phyloP scores from a whole-genome alignment of 2,329 filamentous ascomycete species.

The Calonectria naviculata region DNA sequence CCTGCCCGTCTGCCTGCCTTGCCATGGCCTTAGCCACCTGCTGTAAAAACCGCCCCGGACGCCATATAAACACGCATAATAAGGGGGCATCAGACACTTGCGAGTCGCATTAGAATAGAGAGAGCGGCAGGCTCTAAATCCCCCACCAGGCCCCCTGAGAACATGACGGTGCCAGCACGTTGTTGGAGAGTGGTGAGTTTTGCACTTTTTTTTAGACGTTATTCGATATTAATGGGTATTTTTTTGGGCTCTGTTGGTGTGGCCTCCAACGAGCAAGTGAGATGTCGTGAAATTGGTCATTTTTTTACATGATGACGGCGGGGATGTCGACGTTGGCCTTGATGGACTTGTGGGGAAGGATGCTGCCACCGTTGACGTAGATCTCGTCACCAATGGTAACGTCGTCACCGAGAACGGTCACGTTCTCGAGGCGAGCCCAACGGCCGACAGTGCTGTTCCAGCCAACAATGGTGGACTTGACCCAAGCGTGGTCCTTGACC shows the following conservation, averaged over 20 bases:
- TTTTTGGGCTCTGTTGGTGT: slow-evolving; percentile 31
- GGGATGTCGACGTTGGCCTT: slow-evolving; percentile 94
- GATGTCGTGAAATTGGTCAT: slow-evolving; percentile 7
- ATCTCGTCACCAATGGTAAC: slow-evolving; percentile 98
- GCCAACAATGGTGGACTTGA: slow-evolving; percentile 98
- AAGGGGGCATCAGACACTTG: slow-evolving; percentile 41
- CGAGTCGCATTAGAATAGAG: slow-evolving; percentile 40
- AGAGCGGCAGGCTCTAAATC: slow-evolving; percentile 35
- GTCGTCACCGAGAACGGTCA: slow-evolving; percentile 97
- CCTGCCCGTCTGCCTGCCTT: slow-evolving; percentile 35
- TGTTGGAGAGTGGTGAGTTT: slow-evolving; percentile 43
- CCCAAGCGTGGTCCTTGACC: slow-evolving; percentile 98
- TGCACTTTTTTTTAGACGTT: slow-evolving; percentile 31
- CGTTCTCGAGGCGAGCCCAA: slow-evolving; percentile 97
- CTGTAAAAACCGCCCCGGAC: slow-evolving; percentile 41
- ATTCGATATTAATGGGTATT: slow-evolving; percentile 30
- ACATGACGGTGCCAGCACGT: slow-evolving; percentile 41
- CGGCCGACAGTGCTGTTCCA: slow-evolving; percentile 97
- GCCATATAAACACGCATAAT: slow-evolving; percentile 44
- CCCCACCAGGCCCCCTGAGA: slow-evolving; percentile 31
- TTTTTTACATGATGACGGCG: slow-evolving; percentile 73
- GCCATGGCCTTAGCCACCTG: slow-evolving; percentile 28
- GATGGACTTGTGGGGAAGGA: slow-evolving; percentile 98
- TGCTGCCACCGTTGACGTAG: slow-evolving; percentile 96
- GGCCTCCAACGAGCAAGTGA: slow-evolving; percentile 31